Base-by-base conservation (phyloP, 2,329 filamentous ascomycete species). In the Cyphellophora europaea region DNA sequence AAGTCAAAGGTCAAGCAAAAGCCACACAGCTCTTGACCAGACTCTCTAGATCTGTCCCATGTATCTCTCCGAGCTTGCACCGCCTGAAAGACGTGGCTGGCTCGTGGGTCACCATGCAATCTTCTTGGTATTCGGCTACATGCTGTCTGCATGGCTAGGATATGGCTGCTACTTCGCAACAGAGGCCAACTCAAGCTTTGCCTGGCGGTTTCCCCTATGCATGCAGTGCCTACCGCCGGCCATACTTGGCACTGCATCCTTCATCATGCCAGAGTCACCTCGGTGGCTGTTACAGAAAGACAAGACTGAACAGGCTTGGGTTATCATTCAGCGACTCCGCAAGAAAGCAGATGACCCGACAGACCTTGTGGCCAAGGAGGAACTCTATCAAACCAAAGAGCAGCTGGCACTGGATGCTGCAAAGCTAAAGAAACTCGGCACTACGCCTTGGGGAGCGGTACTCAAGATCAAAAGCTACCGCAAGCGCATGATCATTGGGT, bases 401-500 rank as follows among this genome's bases (percentile, higher is more conserved):
- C 45, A 48, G 30, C 30, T 48, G 8, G 41, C 41, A 3, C 35
- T 48, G 11, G 44, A 47, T 19, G 44, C 47, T 5, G 48, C 42
- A 12, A 45, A 62, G 42, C 52, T 69, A 15, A 51, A 57, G 17
- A 49, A 49, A 0, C 55, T 59, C 5, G 59, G 61, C 0, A 51
- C 55, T n/a, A 60, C 49, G 1, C 57, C 61, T 0, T 68, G 64
- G 63, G 60, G 49, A 23, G 65, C 65, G 0, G 56, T 67, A 0
- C n/a, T 66, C 14, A 61, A 58, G 45, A 68, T 65, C 47, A 59
- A 57, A 38, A 65, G 63, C 6, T 68, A 69, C 41, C 54, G 67
- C 12, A 71, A 67, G 53, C 55, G 68, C 1, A 67, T 71, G 64
- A 54, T 61, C 2, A 66, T 71, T 27, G 66, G 66, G 0, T 71